These are phyloP conservation scores for Scheffersomyces parashehatae DNA, from an alignment of 1,139 yeast species.

Conservation along the genomic window DNA sequence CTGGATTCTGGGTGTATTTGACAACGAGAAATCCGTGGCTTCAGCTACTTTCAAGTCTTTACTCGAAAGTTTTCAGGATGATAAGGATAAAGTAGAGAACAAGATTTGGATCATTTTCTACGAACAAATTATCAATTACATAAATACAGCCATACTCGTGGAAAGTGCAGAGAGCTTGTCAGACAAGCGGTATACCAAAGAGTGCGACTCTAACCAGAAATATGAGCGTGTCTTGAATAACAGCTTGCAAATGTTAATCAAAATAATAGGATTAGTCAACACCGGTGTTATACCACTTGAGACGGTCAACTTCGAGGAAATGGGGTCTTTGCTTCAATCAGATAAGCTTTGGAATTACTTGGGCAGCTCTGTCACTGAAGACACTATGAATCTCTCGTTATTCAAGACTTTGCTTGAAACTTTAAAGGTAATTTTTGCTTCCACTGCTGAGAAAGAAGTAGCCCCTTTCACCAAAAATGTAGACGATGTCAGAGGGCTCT, in stretches of 20 bases:
- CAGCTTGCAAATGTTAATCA: slow-evolving; percentile 51
- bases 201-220: slow-evolving; percentile 68
- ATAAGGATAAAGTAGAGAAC: slow-evolving; percentile 50
- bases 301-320: slow-evolving; percentile 1
- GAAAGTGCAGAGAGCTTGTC: slow-evolving; percentile 69
- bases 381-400: slow-evolving; percentile 42
- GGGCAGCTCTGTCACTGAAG: slow-evolving; percentile 20
- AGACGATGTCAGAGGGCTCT: slow-evolving; percentile 25
- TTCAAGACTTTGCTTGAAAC: slow-evolving; percentile 46
- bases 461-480: slow-evolving; percentile 14
- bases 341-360: slow-evolving; percentile 50
- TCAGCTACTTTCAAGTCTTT: slow-evolving; percentile 50
- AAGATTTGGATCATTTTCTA: slow-evolving; percentile 63
- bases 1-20: slow-evolving; percentile 72
- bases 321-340: slow-evolving; percentile 34
- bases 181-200: slow-evolving; percentile 71
- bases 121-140: slow-evolving; percentile 55
- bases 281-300: slow-evolving; percentile 8
- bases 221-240: slow-evolving; percentile 60
- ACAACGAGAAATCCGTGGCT: slow-evolving; percentile 64
- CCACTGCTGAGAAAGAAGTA: slow-evolving; percentile 9
- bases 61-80: slow-evolving; percentile 55
- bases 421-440: slow-evolving; percentile 23
- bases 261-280: slow-evolving; percentile 30
- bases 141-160: slow-evolving; percentile 49